phyloP scores from a whole-genome alignment of 352 stramenopile species.

The Phytophthora capsici region DNA sequence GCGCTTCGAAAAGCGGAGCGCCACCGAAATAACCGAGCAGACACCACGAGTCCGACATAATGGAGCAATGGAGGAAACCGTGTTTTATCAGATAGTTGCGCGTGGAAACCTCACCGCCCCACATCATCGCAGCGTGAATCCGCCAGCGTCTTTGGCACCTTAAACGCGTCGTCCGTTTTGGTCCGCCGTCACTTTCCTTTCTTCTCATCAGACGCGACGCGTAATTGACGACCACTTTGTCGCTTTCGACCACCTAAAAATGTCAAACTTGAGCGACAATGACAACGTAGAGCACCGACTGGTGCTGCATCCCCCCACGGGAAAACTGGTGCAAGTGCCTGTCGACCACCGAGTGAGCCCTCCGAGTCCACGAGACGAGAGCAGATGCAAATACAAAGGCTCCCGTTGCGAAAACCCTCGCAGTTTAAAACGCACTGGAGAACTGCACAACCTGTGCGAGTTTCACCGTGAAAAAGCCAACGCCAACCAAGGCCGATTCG shows the following conservation, averaged over 20 bases:
- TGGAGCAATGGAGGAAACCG: slow-evolving; percentile 14
- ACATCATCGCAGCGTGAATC: slow-evolving; percentile 14
- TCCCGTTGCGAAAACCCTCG: slow-evolving; percentile 10
- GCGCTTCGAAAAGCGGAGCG: slow-evolving; percentile 25
- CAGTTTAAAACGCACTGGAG: slow-evolving; percentile 24
- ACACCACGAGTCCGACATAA: neutral
- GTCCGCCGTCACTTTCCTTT: slow-evolving; percentile 17
- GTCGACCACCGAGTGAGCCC: slow-evolving; percentile 16
- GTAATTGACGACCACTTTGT: slow-evolving; percentile 9
- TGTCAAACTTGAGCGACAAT: slow-evolving; percentile 16
- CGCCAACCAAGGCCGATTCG: slow-evolving; percentile 58
- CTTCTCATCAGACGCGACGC: slow-evolving; percentile 22
- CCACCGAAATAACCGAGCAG: slow-evolving; percentile 9
- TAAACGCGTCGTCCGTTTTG: neutral
- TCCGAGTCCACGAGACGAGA: slow-evolving; percentile 11
- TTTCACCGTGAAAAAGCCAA: slow-evolving; percentile 61
- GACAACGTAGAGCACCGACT: slow-evolving; percentile 18
- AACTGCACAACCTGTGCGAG: slow-evolving; percentile 60
- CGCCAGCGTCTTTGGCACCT: neutral
- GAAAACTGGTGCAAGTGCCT: slow-evolving; percentile 20
- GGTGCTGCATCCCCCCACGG: slow-evolving; percentile 23
- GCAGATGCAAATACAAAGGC: slow-evolving; percentile 32
- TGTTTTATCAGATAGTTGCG: slow-evolving; percentile 23
- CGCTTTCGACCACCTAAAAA: slow-evolving; percentile 33
- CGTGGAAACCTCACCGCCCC: slow-evolving; percentile 3